Evolutionary conservation across 2,329 filamentous ascomycete genomes (phyloP).

Genomic region (Cadophora luteo-olivacea): DNA sequence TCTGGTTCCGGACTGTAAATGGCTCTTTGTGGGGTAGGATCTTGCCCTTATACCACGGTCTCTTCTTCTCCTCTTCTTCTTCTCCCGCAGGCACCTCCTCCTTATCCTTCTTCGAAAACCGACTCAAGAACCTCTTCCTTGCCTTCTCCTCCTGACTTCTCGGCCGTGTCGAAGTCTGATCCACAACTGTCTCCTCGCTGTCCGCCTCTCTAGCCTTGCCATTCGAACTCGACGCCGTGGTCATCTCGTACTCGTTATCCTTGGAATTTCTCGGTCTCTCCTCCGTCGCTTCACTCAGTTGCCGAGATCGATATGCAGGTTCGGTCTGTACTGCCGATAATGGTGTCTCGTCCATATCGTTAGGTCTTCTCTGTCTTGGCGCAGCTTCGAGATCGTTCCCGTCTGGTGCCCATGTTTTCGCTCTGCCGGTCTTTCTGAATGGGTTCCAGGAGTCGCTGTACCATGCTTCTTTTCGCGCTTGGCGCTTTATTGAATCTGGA

Average conservation of each 20-base stretch:
- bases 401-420: constrained; percentile 32
- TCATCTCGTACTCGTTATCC: constrained; percentile 30
- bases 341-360: constrained; percentile 15
- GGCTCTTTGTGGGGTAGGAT: constrained; percentile 50
- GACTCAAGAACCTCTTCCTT: constrained; percentile 32
- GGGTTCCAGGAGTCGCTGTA: constrained; percentile 43
- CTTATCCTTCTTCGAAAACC: constrained; percentile 31
- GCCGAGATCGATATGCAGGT: constrained; percentile 29
- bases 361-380: not conserved
- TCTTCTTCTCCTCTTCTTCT: constrained; percentile 36
- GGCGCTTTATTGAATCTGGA: constrained; percentile 39
- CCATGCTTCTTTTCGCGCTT: constrained; percentile 44
- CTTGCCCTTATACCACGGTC: constrained; percentile 44
- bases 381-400: constrained; percentile 30
- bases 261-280: constrained; percentile 20
- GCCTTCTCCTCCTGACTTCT: constrained; percentile 33
- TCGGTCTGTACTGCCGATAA: constrained; percentile 35
- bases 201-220: constrained; percentile 29
- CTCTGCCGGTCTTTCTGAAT: constrained; percentile 37
- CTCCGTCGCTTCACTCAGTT: constrained; percentile 2
- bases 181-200: constrained; percentile 30
- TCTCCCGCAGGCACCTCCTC: constrained; percentile 29
- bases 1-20: constrained; percentile 68
- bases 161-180: constrained; percentile 23
- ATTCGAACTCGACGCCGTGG: constrained; percentile 19